Evolutionary conservation across 495 filamentous ascomycete genomes (phyloP).

Genomic region (Daldinia grandis): DNA sequence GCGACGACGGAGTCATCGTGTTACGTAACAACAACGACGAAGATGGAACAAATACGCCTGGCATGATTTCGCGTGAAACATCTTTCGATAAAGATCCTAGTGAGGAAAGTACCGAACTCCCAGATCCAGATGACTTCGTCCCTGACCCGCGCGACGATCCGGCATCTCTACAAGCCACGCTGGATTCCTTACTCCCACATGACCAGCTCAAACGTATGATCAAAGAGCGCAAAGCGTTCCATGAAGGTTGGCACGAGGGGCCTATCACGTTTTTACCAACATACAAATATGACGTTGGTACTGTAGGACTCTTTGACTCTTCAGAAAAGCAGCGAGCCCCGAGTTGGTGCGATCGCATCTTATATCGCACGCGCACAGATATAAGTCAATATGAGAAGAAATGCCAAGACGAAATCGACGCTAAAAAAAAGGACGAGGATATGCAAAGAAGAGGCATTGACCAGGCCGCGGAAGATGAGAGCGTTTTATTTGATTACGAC

Average conservation of each 20-base stretch:
- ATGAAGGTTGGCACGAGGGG: slow-evolving; percentile 92
- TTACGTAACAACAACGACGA: slow-evolving; percentile 49
- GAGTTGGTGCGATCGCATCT: slow-evolving; percentile 97
- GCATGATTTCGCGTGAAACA: slow-evolving; percentile 43
- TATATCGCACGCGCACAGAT: slow-evolving; percentile 80
- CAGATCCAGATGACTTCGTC: slow-evolving; percentile 64
- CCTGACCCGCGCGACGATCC: slow-evolving; percentile 62
- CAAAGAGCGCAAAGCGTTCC: slow-evolving; percentile 76
- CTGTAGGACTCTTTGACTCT: slow-evolving; percentile 88
- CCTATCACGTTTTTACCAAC: slow-evolving; percentile 88
- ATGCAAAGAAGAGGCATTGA: slow-evolving; percentile 84
- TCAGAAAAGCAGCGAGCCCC: slow-evolving; percentile 92
- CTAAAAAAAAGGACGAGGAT: slow-evolving; percentile 78
- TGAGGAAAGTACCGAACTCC: slow-evolving; percentile 53
- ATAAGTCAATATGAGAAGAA: slow-evolving; percentile 74
- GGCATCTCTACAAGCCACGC: slow-evolving; percentile 77
- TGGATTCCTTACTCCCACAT: slow-evolving; percentile 85
- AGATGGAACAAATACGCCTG: slow-evolving; percentile 45
- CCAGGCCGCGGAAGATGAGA: slow-evolving; percentile 77
- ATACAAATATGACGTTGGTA: slow-evolving; percentile 97
- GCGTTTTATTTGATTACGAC: slow-evolving; percentile 89
- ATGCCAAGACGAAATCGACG: slow-evolving; percentile 68
- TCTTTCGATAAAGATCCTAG: slow-evolving; percentile 47
- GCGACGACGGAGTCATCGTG: slow-evolving; percentile 56
- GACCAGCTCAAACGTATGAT: slow-evolving; percentile 86